Percentiles rank a stretch among this genome's conserved stretches.
Conservation (phyloP, 208 protist genomes). For the Borovskyia barvae region DNA sequence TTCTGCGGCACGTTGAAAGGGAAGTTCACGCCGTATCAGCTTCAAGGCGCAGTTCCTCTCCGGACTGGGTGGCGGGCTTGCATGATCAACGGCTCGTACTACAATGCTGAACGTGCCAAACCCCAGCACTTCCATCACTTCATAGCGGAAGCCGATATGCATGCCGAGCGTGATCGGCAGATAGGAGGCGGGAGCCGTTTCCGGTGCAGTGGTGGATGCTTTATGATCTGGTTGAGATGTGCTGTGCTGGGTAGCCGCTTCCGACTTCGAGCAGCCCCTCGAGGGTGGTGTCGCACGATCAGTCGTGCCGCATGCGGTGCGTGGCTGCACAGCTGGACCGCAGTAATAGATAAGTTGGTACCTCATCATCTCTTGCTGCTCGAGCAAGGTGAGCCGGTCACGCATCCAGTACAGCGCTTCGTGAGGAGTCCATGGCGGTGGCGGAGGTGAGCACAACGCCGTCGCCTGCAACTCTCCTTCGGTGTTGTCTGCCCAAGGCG, state of each 20-base stretch:
- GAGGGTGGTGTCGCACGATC: conserved; percentile 1
- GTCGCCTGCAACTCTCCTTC: not conserved
- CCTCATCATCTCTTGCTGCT: conserved; percentile 73
- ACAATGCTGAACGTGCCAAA: conserved; percentile 85
- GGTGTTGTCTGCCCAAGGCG: not conserved
- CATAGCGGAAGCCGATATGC: conserved; percentile 91
- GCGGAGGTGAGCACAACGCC: conserved; percentile 9
- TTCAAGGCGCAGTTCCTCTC: conserved; percentile 31
- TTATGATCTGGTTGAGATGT: not conserved
- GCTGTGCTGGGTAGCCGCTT: not conserved
- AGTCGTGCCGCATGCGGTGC: conserved; percentile 11
- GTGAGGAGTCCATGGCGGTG: conserved; percentile 38
- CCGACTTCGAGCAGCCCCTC: not conserved
- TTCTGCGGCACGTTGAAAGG: conserved; percentile 47
- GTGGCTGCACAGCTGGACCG: conserved; percentile 43
- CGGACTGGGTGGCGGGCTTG: conserved; percentile 22
- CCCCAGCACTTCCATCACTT: conserved; percentile 68
- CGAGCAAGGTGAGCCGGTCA: conserved; percentile 61
- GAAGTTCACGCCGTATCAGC: conserved; percentile 23
- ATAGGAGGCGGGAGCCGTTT: conserved; percentile 37
- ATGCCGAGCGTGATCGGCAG: conserved; percentile 88
- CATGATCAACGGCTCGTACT: conserved; percentile 82
- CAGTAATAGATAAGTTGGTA: conserved; percentile 83
- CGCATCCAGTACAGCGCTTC: conserved; percentile 39
- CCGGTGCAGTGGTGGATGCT: not conserved